These are phyloP conservation scores for Climacium dendroides DNA, from an alignment of 225 moss, liverwort and hornwort species.

Conservation along the genomic window DNA sequence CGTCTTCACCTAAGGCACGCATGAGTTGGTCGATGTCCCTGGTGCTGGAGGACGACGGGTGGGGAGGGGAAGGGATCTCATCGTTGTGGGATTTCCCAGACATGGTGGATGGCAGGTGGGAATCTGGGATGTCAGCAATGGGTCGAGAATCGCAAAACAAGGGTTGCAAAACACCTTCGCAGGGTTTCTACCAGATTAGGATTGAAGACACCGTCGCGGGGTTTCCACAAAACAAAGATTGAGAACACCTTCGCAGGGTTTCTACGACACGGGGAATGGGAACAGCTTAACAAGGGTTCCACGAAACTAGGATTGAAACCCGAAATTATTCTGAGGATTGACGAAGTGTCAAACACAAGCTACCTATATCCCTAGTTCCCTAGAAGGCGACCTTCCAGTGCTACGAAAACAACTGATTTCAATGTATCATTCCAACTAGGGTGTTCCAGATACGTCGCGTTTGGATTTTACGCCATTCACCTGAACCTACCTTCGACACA, in stretches of 20 bases:
- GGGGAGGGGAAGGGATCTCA: background rate
- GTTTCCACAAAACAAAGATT: background rate
- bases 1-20: slow-evolving; percentile 15
- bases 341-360: background rate
- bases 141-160: background rate
- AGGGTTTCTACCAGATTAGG: background rate
- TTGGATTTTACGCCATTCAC: background rate
- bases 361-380: background rate
- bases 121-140: background rate
- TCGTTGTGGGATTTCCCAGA: background rate
- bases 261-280: background rate
- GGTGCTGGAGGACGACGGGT: background rate
- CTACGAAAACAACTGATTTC: background rate
- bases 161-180: background rate
- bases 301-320: background rate
- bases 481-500: background rate
- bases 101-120: background rate
- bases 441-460: background rate
- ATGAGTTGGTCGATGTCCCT: background rate
- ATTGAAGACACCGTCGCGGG: background rate
- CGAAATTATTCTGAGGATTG: background rate
- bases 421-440: background rate
- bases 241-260: background rate
- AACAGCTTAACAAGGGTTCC: background rate
- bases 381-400: background rate